A percentile compares a stretch with the other conserved stretches of the same genome.
Conservation (phyloP, 176 grass and related monocot genomes). For the Miscanthus lutarioriparius region DNA sequence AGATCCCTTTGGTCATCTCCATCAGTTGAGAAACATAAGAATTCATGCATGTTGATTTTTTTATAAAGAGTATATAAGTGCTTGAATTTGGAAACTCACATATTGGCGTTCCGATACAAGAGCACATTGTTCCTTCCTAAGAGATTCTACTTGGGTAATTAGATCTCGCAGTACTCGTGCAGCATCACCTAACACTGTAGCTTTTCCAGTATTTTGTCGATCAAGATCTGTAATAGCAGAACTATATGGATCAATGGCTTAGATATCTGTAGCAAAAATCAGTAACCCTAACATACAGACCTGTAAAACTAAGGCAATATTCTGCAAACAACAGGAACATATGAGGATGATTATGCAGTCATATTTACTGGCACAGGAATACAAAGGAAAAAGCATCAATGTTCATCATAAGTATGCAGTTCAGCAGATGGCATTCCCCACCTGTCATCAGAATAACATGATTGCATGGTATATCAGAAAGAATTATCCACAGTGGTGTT, state of each 20-base stretch:
- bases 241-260: conserved; percentile 27
- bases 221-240: conserved; percentile 62
- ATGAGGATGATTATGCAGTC: background rate
- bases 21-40: background rate
- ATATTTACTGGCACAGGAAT: background rate
- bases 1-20: background rate
- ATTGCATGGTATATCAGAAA: background rate
- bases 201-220: conserved; percentile 68
- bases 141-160: conserved; percentile 60
- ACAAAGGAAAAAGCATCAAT: conserved; percentile 10
- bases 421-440: conserved; percentile 5
- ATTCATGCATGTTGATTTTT: background rate
- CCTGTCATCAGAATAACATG: background rate
- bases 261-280: conserved; percentile 4
- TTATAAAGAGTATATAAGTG: background rate
- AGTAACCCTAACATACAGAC: conserved; percentile 17
- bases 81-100: conserved; percentile 53
- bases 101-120: conserved; percentile 61
- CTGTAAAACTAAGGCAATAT: background rate
- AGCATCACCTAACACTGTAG: conserved; percentile 65
- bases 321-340: conserved; percentile 4
- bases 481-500: conserved; percentile 1
- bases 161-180: conserved; percentile 61
- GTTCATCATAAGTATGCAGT: background rate
- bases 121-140: conserved; percentile 64